Percentiles rank a stretch among this genome's conserved stretches.
Evolutionary conservation across 768 basidiomycete species (phyloP).

Genomic region (Podaxis sp.): DNA sequence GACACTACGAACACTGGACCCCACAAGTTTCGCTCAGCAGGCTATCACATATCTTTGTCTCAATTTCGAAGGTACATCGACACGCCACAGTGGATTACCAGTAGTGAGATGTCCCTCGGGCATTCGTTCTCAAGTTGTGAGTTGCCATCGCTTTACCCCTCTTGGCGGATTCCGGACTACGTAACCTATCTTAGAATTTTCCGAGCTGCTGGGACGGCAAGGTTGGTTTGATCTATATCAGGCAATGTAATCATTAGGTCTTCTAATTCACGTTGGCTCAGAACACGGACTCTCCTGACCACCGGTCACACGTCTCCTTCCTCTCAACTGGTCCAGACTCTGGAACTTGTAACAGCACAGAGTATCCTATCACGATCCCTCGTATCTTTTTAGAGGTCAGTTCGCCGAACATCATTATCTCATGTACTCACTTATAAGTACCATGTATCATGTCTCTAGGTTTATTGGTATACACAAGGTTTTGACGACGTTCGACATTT

Average conservation of each 20-base stretch:
- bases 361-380: constrained; percentile 38
- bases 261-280: constrained; percentile 10
- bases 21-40: constrained; percentile 34
- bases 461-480: constrained; percentile 41
- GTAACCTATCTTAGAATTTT: constrained; percentile 19
- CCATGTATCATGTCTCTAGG: constrained; percentile 22
- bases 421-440: background rate
- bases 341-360: constrained; percentile 36
- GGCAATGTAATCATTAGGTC: background rate
- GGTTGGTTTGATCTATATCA: constrained; percentile 14
- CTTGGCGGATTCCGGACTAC: background rate
- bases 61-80: constrained; percentile 33
- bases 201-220: constrained; percentile 39
- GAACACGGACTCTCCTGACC: constrained; percentile 40
- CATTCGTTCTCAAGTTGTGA: constrained; percentile 36
- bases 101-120: constrained; percentile 33
- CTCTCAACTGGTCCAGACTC: constrained; percentile 40
- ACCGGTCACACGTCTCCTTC: constrained; percentile 40
- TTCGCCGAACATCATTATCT: background rate
- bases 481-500: constrained; percentile 32
- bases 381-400: constrained; percentile 43
- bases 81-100: constrained; percentile 31
- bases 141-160: constrained; percentile 12
- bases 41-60: constrained; percentile 42
- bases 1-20: constrained; percentile 32